phyloP scores from a whole-genome alignment of 495 filamentous ascomycete species.

The Neurospora discreta region DNA sequence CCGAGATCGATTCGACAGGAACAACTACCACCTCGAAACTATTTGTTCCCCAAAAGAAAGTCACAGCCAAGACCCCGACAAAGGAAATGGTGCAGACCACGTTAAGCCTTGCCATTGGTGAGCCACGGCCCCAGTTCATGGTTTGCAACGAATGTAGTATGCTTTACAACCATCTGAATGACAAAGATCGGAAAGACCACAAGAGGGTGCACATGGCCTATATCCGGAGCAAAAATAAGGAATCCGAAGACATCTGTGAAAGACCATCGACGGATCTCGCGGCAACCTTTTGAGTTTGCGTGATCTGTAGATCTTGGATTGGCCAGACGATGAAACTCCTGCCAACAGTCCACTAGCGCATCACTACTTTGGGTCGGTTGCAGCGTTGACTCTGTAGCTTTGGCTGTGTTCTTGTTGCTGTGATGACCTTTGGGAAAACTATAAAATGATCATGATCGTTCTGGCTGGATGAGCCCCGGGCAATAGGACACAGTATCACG shows the following conservation, averaged over 20 bases:
- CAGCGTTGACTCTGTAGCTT: background rate
- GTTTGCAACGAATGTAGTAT: conserved; percentile 36
- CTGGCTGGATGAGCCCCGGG: background rate
- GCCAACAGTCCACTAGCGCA: background rate
- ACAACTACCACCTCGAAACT: background rate
- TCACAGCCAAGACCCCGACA: conserved; percentile 7
- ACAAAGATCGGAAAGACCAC: conserved; percentile 34
- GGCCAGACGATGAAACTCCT: background rate
- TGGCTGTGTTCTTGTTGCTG: background rate
- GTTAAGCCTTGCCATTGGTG: conserved; percentile 24
- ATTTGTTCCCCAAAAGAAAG: background rate
- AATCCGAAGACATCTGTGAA: background rate
- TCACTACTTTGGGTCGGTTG: background rate
- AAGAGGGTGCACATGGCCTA: conserved; percentile 25
- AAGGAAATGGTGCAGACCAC: conserved; percentile 32
- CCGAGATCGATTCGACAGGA: background rate
- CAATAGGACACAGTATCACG: background rate
- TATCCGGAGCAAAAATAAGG: conserved; percentile 5
- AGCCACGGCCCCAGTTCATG: conserved; percentile 25
- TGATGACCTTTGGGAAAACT: background rate
- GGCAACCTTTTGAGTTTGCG: background rate
- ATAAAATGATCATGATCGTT: background rate
- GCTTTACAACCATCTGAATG: conserved; percentile 36
- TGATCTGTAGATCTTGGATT: background rate
- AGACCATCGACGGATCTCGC: background rate